These are phyloP conservation scores for Karstenula rhodostoma DNA, from an alignment of 2,329 filamentous ascomycete genomes.

Conservation along the genomic window DNA sequence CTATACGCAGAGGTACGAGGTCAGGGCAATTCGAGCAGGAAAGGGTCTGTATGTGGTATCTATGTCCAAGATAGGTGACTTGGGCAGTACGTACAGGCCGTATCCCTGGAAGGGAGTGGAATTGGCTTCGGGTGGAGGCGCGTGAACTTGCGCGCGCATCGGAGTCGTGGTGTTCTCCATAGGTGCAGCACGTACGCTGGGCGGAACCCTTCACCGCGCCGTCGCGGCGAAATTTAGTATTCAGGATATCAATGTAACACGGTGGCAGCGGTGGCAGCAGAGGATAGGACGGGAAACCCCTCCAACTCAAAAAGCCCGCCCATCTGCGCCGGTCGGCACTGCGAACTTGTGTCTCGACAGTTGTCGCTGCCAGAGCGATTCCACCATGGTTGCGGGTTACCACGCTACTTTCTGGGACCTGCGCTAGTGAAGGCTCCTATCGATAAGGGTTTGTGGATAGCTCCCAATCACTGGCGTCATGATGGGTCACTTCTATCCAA, in stretches of 20 bases:
- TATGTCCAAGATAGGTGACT: too few relatives aligned
- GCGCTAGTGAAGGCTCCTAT: not conserved
- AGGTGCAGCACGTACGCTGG: not conserved
- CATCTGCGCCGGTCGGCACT: not conserved
- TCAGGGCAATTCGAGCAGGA: too few relatives aligned
- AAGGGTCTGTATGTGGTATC: too few relatives aligned
- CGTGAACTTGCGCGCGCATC: not conserved
- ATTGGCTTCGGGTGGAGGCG: not conserved
- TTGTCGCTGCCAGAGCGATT: too few relatives aligned
- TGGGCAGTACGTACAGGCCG: not conserved
- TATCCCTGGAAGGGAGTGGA: not conserved
- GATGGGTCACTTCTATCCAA: not conserved
- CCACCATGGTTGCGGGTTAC: not conserved
- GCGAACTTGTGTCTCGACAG: not conserved
- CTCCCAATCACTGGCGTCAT: constrained; percentile 5
- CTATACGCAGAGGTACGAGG: too few relatives aligned
- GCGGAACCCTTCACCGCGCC: not conserved
- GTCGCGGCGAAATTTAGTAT: not conserved
- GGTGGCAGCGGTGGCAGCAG: not conserved
- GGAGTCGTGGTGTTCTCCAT: not conserved
- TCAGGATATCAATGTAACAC: not conserved
- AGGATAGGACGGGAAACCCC: not conserved
- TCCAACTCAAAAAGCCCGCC: not conserved
- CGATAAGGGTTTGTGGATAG: not conserved
- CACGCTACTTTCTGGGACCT: not conserved